Percentiles rank a stretch among this genome's conserved stretches.
Conservation (phyloP, 768 basidiomycete genomes). For the Tylopilus balloui region DNA sequence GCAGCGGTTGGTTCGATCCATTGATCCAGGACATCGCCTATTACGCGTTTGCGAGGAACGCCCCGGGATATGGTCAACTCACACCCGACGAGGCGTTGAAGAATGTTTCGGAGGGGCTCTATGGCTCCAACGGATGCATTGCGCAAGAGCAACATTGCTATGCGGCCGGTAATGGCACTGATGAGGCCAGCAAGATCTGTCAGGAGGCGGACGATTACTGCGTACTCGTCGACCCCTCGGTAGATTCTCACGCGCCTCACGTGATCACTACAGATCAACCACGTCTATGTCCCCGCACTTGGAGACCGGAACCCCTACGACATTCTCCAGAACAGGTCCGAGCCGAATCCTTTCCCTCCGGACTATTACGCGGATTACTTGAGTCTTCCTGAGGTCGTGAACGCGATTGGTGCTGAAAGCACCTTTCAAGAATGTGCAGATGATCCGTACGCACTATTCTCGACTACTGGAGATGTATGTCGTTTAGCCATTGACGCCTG, state of each 20-base stretch:
- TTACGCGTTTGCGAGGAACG: slow-evolving; percentile 54
- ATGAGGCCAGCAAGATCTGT: slow-evolving; percentile 48
- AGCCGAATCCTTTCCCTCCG: slow-evolving; percentile 53
- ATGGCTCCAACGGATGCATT: slow-evolving; percentile 45
- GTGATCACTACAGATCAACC: slow-evolving; percentile 32
- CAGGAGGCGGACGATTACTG: slow-evolving; percentile 49
- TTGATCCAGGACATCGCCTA: slow-evolving; percentile 59
- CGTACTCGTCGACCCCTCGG: too few species aligned
- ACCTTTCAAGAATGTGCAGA: slow-evolving; percentile 48
- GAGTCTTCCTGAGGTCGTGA: slow-evolving; percentile 30
- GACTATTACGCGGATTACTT: slow-evolving; percentile 52
- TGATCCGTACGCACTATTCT: slow-evolving; percentile 40
- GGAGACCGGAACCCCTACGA: slow-evolving; percentile 53
- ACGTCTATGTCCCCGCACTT: slow-evolving; percentile 49
- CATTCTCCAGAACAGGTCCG: slow-evolving; percentile 50
- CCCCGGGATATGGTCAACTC: slow-evolving; percentile 65
- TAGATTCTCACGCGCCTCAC: not conserved
- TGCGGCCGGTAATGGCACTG: slow-evolving; percentile 43
- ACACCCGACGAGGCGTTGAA: slow-evolving; percentile 43
- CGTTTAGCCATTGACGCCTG: not conserved
- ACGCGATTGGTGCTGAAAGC: slow-evolving; percentile 49
- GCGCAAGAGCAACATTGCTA: slow-evolving; percentile 55
- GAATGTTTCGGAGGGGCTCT: slow-evolving; percentile 47
- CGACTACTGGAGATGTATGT: slow-evolving; percentile 53
- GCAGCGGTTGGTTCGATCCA: slow-evolving; percentile 64